Percentiles rank a stretch among this genome's conserved stretches.
Conservation (phyloP, 805 yeast species). For the Tetrapisispora iriomotensis region DNA sequence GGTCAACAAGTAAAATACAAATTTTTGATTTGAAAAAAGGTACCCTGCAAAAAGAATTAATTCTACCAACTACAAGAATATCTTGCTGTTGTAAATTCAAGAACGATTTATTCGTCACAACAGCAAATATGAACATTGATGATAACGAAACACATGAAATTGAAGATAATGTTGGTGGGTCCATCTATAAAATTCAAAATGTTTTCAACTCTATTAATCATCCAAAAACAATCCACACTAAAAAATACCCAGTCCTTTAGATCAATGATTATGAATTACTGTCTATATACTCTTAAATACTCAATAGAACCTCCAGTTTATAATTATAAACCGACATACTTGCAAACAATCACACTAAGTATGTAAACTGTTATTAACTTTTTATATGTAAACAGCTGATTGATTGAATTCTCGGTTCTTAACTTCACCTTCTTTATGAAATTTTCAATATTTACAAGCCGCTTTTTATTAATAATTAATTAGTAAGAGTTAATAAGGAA, state of each 20-base stretch:
- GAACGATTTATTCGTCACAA: constrained; percentile 56
- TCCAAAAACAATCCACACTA: background rate
- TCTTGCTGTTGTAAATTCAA: constrained; percentile 67
- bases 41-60: constrained; percentile 38
- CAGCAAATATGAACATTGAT: constrained; percentile 38
- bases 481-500: too few species aligned
- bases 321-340: too few species aligned
- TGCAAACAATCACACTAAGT: too few species aligned
- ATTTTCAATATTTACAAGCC: too few species aligned
- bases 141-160: constrained; percentile 30
- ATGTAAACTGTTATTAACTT: too few species aligned
- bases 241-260: background rate
- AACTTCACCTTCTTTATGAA: too few species aligned
- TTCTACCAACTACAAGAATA: constrained; percentile 51
- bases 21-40: constrained; percentile 41
- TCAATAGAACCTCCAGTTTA: too few species aligned
- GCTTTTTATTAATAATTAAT: too few species aligned
- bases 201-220: constrained; percentile 2
- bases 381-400: too few species aligned
- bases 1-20: constrained; percentile 48
- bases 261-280: too few species aligned
- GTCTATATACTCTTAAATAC: too few species aligned
- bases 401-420: too few species aligned
- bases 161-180: constrained; percentile 49
- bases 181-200: constrained; percentile 36